Conservation (phyloP, 345 rosid species). For the Ricinus communis region DNA sequence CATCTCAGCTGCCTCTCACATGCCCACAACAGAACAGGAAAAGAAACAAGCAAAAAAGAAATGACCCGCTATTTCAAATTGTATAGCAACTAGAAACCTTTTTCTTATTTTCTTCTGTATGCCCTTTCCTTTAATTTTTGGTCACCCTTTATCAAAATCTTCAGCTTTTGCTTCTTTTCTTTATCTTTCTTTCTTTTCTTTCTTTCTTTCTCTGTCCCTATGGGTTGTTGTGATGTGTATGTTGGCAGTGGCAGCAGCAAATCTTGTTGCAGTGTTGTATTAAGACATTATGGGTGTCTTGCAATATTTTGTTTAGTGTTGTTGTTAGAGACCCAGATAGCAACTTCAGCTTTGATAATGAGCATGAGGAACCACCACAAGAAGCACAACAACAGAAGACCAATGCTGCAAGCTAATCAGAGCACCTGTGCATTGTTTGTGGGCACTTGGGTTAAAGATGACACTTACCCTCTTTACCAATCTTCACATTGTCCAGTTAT, state of each 20-base stretch:
- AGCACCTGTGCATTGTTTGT: conserved; percentile 53
- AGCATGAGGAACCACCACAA: conserved; percentile 62
- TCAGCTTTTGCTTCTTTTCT: too few species aligned
- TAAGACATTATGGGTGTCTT: conserved; percentile 30
- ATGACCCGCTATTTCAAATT: too few species aligned
- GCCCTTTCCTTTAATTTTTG: too few species aligned
- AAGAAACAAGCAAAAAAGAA: too few species aligned
- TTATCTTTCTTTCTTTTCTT: too few species aligned
- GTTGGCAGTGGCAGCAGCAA: not conserved
- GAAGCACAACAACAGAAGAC: conserved; percentile 44
- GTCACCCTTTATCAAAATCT: too few species aligned
- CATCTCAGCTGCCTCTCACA: too few species aligned
- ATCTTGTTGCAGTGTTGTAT: not conserved
- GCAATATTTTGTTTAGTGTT: conserved; percentile 30
- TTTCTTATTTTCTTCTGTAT: too few species aligned
- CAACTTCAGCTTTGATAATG: conserved; percentile 57
- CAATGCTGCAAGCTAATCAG: conserved; percentile 56
- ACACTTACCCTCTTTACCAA: conserved; percentile 66
- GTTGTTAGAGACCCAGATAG: conserved; percentile 32
- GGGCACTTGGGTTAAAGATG: conserved; percentile 77
- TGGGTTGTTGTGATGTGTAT: too few species aligned
- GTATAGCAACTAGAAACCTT: too few species aligned
- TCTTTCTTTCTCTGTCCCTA: too few species aligned
- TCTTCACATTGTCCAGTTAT: conserved; percentile 55
- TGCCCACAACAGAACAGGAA: too few species aligned